Percentiles rank a stretch among this genome's conserved stretches.
Conservation (phyloP, 1,284 basidiomycete species). For the Rhodotorula glutinis region DNA sequence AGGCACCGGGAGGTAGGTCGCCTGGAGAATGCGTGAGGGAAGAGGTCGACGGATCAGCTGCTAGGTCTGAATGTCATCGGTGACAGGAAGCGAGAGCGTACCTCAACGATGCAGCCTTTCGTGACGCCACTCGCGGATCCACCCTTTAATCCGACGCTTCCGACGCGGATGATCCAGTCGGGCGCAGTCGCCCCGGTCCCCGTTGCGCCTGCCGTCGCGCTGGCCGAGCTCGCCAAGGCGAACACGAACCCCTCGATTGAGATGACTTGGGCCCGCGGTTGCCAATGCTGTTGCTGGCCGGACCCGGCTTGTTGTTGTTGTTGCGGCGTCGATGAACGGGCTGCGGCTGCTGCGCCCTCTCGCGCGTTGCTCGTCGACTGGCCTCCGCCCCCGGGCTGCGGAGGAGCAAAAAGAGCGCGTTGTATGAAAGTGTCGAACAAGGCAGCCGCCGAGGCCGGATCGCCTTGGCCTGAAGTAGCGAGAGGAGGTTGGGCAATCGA, state of each 20-base stretch:
- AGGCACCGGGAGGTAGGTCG: conserved; percentile 36
- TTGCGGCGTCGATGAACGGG: no score
- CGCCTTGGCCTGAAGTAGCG: background rate
- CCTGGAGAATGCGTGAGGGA: conserved; percentile 4
- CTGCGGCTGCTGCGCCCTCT: background rate
- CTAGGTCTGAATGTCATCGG: background rate
- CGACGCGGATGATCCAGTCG: conserved; percentile 39
- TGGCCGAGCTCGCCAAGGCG: background rate
- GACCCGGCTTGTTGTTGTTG: background rate
- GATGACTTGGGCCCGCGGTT: conserved; percentile 29
- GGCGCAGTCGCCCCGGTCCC: background rate
- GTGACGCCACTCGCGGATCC: conserved; percentile 28
- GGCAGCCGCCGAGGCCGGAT: background rate
- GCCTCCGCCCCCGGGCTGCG: conserved; percentile 6
- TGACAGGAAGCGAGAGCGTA: background rate
- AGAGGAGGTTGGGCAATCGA: conserved; percentile 16
- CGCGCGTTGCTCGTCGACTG: background rate
- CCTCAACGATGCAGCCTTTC: conserved; percentile 34
- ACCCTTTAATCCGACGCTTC: conserved; percentile 32
- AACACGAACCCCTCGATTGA: conserved; percentile 34
- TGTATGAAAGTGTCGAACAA: conserved; percentile 40
- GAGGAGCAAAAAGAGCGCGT: conserved; percentile 29
- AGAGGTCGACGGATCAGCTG: background rate
- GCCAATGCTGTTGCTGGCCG: conserved; percentile 14
- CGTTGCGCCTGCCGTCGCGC: conserved; percentile 3